phyloP scores from a whole-genome alignment of 2,329 filamentous ascomycete genomes.

The Aspergillus felis region DNA sequence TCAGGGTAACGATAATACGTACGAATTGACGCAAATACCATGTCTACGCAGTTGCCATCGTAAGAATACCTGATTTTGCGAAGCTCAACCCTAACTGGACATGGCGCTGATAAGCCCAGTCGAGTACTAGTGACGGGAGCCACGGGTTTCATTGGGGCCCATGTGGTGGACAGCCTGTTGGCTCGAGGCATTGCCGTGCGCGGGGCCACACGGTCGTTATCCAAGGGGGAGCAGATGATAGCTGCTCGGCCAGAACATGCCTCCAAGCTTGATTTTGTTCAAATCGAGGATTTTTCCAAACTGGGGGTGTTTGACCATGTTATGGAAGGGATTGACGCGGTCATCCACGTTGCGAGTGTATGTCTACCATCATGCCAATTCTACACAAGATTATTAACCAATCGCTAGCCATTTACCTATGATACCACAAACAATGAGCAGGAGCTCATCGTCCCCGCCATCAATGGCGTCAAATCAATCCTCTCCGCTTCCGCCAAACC shows the following conservation, averaged over 20 bases:
- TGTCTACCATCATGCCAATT: slow-evolving; percentile 7
- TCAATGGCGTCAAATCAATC: slow-evolving; percentile 45
- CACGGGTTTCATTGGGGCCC: slow-evolving; percentile 27
- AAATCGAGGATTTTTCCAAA: slow-evolving; percentile 42
- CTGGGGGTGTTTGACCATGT: slow-evolving; percentile 35
- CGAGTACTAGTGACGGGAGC: slow-evolving; percentile 25
- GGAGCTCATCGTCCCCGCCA: slow-evolving; percentile 43
- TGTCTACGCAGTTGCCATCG: background rate
- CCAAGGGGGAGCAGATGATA: slow-evolving; percentile 32
- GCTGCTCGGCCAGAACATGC: slow-evolving; percentile 35
- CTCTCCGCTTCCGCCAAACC: slow-evolving; percentile 28
- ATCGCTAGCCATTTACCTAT: slow-evolving; percentile 42
- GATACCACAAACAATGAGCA: slow-evolving; percentile 43
- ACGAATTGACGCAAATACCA: background rate
- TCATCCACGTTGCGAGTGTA: slow-evolving; percentile 47
- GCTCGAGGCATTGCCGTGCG: slow-evolving; percentile 20
- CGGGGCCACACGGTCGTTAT: slow-evolving; percentile 18
- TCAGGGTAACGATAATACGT: background rate
- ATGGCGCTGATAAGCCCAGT: background rate
- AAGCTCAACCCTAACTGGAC: background rate
- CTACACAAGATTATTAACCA: background rate
- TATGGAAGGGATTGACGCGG: slow-evolving; percentile 40
- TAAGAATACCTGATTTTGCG: background rate
- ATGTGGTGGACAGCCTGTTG: slow-evolving; percentile 25
- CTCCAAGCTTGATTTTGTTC: slow-evolving; percentile 40